A percentile compares a stretch with the other conserved stretches of the same genome.
Evolutionary conservation across 1,139 yeast species (phyloP).

Genomic region (Yamadazyma triangularis): DNA sequence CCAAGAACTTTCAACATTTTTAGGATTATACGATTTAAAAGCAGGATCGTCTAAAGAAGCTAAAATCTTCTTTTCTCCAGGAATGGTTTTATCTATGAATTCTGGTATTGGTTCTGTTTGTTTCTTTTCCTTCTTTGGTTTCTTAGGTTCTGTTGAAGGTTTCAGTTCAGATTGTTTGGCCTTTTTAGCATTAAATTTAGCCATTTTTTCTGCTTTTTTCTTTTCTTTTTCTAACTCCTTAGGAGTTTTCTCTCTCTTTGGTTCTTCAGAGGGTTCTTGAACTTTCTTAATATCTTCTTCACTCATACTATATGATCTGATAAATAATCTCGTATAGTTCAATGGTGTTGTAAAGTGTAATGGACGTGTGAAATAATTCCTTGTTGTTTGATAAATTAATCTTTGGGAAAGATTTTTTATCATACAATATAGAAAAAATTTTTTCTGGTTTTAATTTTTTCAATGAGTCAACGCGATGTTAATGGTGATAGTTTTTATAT

Average conservation of each 20-base stretch:
- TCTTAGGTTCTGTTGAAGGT: constrained; percentile 43
- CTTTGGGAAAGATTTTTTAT: constrained; percentile 6
- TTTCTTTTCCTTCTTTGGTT: constrained; percentile 70
- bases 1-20: constrained; percentile 95
- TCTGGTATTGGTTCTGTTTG: constrained; percentile 72
- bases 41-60: constrained; percentile 88
- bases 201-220: constrained; percentile 94
- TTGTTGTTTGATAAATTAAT: too few species aligned
- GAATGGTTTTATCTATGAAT: constrained; percentile 73
- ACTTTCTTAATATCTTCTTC: neutral
- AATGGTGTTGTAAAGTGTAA: too few species aligned
- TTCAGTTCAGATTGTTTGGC: constrained; percentile 61
- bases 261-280: constrained; percentile 10
- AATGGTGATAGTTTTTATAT: too few species aligned
- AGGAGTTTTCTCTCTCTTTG: constrained; percentile 48
- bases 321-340: constrained; percentile 1
- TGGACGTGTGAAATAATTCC: too few species aligned
- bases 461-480: constrained; percentile 8
- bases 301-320: constrained; percentile 3
- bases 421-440: constrained; percentile 8
- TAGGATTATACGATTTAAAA: constrained; percentile 89
- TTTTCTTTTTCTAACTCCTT: constrained; percentile 88
- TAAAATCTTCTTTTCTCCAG: constrained; percentile 88
- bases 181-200: constrained; percentile 91
- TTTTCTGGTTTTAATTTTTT: constrained; percentile 3